Percentiles rank a stretch among this genome's conserved stretches.
Evolutionary conservation across 257 asterid species (phyloP).

Genomic region (Nemophila menziesii): DNA sequence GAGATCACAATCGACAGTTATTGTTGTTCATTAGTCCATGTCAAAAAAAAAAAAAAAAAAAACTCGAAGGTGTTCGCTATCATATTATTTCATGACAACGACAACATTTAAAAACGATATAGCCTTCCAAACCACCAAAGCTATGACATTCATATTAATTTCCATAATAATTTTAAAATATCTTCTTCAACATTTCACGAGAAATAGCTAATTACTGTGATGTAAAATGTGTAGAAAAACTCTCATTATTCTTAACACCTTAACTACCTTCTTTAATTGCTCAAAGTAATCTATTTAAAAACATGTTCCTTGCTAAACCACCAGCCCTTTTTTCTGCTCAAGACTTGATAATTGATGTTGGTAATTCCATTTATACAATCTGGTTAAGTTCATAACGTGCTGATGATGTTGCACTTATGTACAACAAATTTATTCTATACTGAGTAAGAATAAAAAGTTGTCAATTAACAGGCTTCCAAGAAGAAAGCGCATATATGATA

Average conservation of each 20-base stretch:
- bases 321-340: background rate
- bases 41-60: too few species aligned
- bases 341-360: background rate
- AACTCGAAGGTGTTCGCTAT: too few species aligned
- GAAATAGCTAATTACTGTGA: constrained; percentile 1
- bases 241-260: background rate
- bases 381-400: constrained; percentile 10
- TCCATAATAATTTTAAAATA: background rate
- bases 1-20: too few species aligned
- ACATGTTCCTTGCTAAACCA: background rate
- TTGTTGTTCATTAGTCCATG: too few species aligned
- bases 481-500: constrained; percentile 23
- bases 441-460: background rate
- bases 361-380: background rate
- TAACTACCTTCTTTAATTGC: background rate
- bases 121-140: background rate
- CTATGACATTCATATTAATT: background rate
- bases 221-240: background rate
- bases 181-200: background rate
- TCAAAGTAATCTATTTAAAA: background rate
- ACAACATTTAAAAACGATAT: too few species aligned
- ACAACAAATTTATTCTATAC: background rate
- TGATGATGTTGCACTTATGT: constrained; percentile 1
- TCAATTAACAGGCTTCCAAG: constrained; percentile 23
- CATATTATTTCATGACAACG: too few species aligned